These are phyloP conservation scores for Pyricularia pennisetigena DNA, from an alignment of 2,329 filamentous ascomycete species.

Conservation along the genomic window DNA sequence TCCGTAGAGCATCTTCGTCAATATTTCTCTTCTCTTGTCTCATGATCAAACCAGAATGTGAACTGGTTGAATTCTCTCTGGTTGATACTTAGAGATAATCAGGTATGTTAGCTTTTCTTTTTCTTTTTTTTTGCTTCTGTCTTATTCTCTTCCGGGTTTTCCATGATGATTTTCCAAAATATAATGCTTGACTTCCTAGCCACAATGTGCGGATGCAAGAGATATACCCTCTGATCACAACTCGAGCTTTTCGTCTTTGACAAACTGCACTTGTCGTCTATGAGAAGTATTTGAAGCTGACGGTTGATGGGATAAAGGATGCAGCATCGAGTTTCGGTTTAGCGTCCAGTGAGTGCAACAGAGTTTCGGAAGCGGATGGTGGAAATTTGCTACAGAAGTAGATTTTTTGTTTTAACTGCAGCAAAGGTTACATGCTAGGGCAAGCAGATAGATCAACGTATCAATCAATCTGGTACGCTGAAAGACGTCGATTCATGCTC, in stretches of 20 bases:
- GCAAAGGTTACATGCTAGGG: neutral
- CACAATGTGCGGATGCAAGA: slow-evolving; percentile 1
- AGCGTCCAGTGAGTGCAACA: neutral
- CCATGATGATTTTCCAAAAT: slow-evolving; percentile 4
- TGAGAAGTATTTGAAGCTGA: neutral
- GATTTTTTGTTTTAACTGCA: neutral
- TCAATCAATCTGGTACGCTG: neutral
- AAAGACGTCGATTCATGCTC: neutral
- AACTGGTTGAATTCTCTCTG: neutral
- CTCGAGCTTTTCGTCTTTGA: neutral
- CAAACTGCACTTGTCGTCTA: neutral
- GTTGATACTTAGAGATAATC: neutral
- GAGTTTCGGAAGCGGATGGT: neutral
- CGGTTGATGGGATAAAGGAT: neutral
- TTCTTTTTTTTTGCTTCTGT: too few relatives aligned
- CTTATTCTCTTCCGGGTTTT: neutral
- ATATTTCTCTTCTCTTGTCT: neutral
- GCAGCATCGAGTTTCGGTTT: neutral
- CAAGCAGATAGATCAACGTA: neutral
- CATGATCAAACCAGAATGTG: neutral
- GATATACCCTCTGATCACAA: neutral
- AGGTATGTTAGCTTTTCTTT: neutral
- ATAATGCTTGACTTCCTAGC: slow-evolving; percentile 6
- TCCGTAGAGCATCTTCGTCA: neutral
- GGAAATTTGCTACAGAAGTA: neutral